Conservation (phyloP, 2,329 filamentous ascomycete species). For the Colletotrichum sp. region DNA sequence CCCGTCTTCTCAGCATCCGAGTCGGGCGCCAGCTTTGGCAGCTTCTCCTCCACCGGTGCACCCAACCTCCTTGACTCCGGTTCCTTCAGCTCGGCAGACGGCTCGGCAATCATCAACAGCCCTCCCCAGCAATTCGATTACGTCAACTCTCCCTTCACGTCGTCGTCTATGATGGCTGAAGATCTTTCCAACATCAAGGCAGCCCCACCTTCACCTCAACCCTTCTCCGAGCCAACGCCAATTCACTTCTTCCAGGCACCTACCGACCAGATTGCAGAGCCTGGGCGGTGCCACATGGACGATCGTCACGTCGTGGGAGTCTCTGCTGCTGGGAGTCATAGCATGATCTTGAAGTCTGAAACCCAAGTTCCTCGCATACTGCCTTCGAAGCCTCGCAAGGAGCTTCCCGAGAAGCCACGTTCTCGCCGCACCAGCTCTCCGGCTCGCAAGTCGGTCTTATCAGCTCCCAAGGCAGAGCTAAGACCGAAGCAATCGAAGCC, state of each 20-base stretch:
- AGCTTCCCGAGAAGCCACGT: slow-evolving; percentile 12
- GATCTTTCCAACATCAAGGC: not conserved
- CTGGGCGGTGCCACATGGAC: not conserved
- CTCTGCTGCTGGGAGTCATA: not conserved
- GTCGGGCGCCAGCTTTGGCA: slow-evolving; percentile 6
- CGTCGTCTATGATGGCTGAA: slow-evolving; percentile 1
- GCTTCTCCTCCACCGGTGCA: slow-evolving; percentile 17
- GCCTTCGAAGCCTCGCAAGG: slow-evolving; percentile 5
- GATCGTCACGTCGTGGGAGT: not conserved
- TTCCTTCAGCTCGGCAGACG: slow-evolving; percentile 5
- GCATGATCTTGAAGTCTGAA: not conserved
- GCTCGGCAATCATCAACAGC: not conserved
- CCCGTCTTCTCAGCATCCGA: slow-evolving; percentile 1
- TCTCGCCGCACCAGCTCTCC: not conserved
- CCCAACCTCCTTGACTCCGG: slow-evolving; percentile 6
- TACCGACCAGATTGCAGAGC: not conserved
- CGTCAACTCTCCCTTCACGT: not conserved
- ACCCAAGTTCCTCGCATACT: not conserved
- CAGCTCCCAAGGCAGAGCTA: not conserved
- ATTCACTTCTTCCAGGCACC: not conserved
- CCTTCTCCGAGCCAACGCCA: slow-evolving; percentile 9
- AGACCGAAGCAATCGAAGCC: slow-evolving; percentile 5
- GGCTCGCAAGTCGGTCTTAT: not conserved
- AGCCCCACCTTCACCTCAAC: not conserved
- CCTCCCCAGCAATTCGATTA: slow-evolving; percentile 9